A percentile compares a stretch with the other conserved stretches of the same genome.
Conservation (phyloP, 345 rosid genomes). For the Toxicodendron radicans region DNA sequence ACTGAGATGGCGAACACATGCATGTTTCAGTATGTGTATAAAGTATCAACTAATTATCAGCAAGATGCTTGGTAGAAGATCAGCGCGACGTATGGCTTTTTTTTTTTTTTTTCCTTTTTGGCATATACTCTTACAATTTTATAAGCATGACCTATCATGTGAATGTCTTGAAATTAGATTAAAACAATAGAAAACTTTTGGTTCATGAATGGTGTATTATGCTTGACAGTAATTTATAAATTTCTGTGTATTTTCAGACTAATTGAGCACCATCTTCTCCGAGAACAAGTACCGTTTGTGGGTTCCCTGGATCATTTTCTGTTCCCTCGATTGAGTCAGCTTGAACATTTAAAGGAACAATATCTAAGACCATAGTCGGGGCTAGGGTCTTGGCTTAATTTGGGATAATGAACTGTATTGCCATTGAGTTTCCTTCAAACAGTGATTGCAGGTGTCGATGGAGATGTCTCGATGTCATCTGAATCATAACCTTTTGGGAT, state of each 20-base stretch:
- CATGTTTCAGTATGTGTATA: not conserved
- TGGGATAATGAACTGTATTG: not conserved
- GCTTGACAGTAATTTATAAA: not conserved
- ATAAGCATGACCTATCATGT: not conserved
- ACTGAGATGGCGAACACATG: not conserved
- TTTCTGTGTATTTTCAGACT: not conserved
- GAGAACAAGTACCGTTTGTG: not conserved
- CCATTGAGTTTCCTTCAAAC: not conserved
- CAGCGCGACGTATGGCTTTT: not conserved
- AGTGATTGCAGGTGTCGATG: not conserved
- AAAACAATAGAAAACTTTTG: not conserved
- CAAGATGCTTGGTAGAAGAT: not conserved
- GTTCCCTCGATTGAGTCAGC: not conserved
- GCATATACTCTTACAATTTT: not conserved
- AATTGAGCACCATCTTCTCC: not conserved
- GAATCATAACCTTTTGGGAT: not conserved
- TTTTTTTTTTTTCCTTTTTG: not conserved
- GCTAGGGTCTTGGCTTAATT: not conserved
- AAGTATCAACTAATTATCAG: not conserved
- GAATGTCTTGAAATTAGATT: not conserved
- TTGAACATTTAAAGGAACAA: not conserved
- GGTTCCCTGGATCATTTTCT: not conserved
- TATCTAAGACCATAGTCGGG: not conserved
- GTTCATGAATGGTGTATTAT: not conserved
- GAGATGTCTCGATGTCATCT: not conserved